Evolutionary conservation across 2,329 filamentous ascomycete genomes (phyloP), one percentile per base, ranked within the genome.

Genomic region (Aspergillus sp.): DNA sequence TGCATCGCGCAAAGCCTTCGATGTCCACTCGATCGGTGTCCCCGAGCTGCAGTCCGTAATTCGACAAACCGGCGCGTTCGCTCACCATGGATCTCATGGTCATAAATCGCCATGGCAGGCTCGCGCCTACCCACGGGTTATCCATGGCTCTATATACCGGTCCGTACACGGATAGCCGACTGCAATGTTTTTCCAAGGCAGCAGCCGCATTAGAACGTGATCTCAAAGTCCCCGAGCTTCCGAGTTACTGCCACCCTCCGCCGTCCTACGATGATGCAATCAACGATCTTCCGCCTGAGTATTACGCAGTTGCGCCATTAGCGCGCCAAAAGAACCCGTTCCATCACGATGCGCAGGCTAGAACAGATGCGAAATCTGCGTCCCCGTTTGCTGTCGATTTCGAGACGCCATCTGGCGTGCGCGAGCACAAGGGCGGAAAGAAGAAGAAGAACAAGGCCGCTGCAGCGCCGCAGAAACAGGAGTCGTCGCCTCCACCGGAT

Each of bases 281-380:
- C 24, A 52, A 47, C 38, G 69, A 73, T 53, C 57, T 69, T 11
- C 69, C 70, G 38, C 70, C 69, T 6, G 65, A 65, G 52, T 72
- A 72, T 49, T 56, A 59, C 40, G 50, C 53, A n/a, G 38, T 64
- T 19, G 62, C 66, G 16, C 59, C 58, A 4, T 49, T 66, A n/a
- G 68, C 68, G 13, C 55, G 63, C 38, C 59, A 55, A 20, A 65
- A 61, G 51, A 45, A 48, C 3, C 38, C 54, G 9, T 24, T 45
- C 5, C 17, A 17, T n/a, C 35, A 53, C 19, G 47, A 52, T 6
- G 47, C 53, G 6, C 54, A 57, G 6, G 43, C 42, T 13, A 40
- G 42, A 16, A 46, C 46, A 1, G 57, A 56, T 35, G 32, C 56
- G 11, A 49, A 42, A 9, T 35, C 17, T 6, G 52, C 40, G 24